Evolutionary conservation across 768 basidiomycete genomes (phyloP).

Genomic region (Leccinum barrowsii): DNA sequence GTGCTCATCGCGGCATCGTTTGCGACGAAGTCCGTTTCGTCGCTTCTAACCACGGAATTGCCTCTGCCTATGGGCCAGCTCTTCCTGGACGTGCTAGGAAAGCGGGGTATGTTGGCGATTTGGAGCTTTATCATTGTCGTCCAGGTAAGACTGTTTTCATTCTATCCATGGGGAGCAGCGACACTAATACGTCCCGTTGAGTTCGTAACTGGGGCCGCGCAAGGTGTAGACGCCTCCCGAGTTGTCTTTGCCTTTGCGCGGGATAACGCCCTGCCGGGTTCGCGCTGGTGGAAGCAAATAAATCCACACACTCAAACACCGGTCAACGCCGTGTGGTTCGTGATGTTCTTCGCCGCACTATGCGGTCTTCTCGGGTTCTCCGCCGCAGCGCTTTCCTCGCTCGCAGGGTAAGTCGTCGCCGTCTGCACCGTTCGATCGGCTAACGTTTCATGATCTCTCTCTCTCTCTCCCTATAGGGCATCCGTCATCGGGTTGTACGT

Average conservation of each 20-base stretch:
- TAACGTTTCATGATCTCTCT: not conserved
- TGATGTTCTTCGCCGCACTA: slow-evolving; percentile 52
- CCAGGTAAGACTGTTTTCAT: slow-evolving; percentile 32
- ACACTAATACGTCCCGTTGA: slow-evolving; percentile 18
- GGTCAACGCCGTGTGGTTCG: slow-evolving; percentile 74
- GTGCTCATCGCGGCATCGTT: slow-evolving; percentile 62
- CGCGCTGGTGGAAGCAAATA: slow-evolving; percentile 64
- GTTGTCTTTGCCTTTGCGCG: slow-evolving; percentile 74
- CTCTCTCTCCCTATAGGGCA: slow-evolving; percentile 40
- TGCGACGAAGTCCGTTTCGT: slow-evolving; percentile 44
- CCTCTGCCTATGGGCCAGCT: slow-evolving; percentile 74
- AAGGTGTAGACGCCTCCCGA: slow-evolving; percentile 71
- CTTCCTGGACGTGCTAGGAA: slow-evolving; percentile 61
- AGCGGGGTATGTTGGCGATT: slow-evolving; percentile 66
- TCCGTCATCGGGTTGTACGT: slow-evolving; percentile 71
- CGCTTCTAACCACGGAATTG: slow-evolving; percentile 43
- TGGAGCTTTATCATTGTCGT: slow-evolving; percentile 72
- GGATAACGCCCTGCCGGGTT: slow-evolving; percentile 72
- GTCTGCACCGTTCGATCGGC: not conserved
- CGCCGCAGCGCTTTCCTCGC: slow-evolving; percentile 55
- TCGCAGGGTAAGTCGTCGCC: slow-evolving; percentile 52
- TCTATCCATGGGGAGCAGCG: no score
- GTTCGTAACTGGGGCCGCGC: slow-evolving; percentile 73
- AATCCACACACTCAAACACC: slow-evolving; percentile 61
- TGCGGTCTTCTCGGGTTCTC: slow-evolving; percentile 69